Evolutionary conservation across 352 stramenopile genomes (phyloP).

Genomic region (Pythium guiyangense): DNA sequence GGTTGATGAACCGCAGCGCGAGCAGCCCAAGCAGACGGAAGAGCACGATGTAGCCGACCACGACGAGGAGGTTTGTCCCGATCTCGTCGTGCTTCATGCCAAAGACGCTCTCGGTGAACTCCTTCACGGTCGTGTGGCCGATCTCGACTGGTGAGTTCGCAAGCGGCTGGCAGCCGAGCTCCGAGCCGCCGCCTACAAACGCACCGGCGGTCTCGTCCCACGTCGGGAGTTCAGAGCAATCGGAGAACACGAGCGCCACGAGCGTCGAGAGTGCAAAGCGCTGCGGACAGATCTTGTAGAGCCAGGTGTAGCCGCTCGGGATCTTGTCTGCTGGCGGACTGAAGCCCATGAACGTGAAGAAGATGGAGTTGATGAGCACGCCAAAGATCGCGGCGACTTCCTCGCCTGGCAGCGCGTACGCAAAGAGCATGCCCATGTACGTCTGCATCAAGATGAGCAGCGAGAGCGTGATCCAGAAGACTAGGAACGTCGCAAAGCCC

Average conservation of each 20-base stretch:
- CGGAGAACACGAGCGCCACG: constrained; percentile 27
- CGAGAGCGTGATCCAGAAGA: constrained; percentile 65
- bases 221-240: constrained; percentile 31
- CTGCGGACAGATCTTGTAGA: constrained; percentile 32
- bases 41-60: constrained; percentile 40
- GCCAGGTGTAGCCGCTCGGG: constrained; percentile 22
- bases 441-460: constrained; percentile 48
- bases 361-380: constrained; percentile 37
- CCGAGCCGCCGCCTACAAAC: constrained; percentile 20
- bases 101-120: constrained; percentile 43
- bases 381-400: constrained; percentile 30
- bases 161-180: constrained; percentile 38
- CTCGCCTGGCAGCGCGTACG: constrained; percentile 27
- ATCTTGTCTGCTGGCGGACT: constrained; percentile 16
- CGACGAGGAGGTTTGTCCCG: constrained; percentile 32
- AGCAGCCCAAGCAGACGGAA: constrained; percentile 43
- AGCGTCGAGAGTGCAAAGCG: constrained; percentile 35
- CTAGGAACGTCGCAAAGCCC: constrained; percentile 28
- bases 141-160: constrained; percentile 24
- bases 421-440: constrained; percentile 69
- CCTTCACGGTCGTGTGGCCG: constrained; percentile 38
- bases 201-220: constrained; percentile 20
- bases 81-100: constrained; percentile 56
- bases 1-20: no score
- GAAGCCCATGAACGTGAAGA: constrained; percentile 46